Percentiles rank a stretch among this genome's conserved stretches.
phyloP scores from a whole-genome alignment of 352 stramenopile species.

The Elongisporangium anandrum region DNA sequence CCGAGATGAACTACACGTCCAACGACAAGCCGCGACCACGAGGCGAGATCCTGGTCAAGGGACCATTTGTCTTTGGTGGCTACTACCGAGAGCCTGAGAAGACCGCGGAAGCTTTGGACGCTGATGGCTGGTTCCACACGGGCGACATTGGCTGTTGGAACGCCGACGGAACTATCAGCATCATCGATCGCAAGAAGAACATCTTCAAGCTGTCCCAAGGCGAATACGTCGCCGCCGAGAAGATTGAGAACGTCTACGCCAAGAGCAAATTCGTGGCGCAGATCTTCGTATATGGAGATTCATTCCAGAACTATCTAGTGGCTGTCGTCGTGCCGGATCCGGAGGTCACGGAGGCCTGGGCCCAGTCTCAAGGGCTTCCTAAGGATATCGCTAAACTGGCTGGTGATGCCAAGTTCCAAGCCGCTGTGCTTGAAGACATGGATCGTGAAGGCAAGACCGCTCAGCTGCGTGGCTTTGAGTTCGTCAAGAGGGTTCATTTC shows the following conservation, averaged over 20 bases:
- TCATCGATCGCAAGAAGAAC: constrained; percentile 89
- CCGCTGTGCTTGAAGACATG: constrained; percentile 25
- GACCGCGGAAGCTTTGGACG: constrained; percentile 83
- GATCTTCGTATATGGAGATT: constrained; percentile 93
- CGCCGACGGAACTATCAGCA: constrained; percentile 79
- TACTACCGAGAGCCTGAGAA: constrained; percentile 92
- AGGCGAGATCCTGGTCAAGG: constrained; percentile 42
- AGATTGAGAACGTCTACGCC: constrained; percentile 92
- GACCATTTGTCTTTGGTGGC: constrained; percentile 70
- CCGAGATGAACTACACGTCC: constrained; percentile 93
- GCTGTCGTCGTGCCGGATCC: constrained; percentile 85
- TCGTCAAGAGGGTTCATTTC: constrained; percentile 85
- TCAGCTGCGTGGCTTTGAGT: constrained; percentile 91
- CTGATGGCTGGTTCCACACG: constrained; percentile 92
- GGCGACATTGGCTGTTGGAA: constrained; percentile 94
- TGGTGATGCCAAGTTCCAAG: constrained; percentile 26
- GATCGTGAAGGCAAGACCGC: constrained; percentile 35
- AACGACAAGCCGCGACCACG: constrained; percentile 36
- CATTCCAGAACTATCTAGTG: constrained; percentile 89
- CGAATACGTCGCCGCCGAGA: constrained; percentile 95
- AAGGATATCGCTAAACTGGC: constrained; percentile 22
- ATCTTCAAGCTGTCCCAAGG: constrained; percentile 91
- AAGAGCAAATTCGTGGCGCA: constrained; percentile 89
- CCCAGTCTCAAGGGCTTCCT: constrained; percentile 18
- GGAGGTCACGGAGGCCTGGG: constrained; percentile 44